Conservation (phyloP, 805 yeast species). For the Lachancea kluyveri region DNA sequence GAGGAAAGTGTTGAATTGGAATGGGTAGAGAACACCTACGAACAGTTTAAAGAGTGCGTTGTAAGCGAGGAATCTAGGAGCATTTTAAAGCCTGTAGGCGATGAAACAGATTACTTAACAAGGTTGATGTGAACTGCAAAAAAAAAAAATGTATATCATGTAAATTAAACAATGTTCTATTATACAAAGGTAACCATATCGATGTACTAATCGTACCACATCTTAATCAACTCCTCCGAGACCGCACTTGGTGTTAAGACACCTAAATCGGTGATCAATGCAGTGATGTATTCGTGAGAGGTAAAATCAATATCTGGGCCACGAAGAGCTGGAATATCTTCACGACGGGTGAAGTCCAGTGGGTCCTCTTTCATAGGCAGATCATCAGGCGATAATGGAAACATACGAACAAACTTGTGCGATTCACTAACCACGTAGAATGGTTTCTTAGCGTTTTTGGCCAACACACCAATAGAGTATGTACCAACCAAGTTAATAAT, state of each 20-base stretch:
- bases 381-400: slow-evolving; percentile 90
- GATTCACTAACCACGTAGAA: slow-evolving; percentile 91
- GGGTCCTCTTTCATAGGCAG: slow-evolving; percentile 56
- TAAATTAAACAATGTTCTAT: too few species aligned
- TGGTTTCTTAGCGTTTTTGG: slow-evolving; percentile 86
- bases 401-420: slow-evolving; percentile 93
- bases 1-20: slow-evolving; percentile 41
- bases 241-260: slow-evolving; percentile 97
- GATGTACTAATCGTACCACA: slow-evolving; percentile 78
- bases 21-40: slow-evolving; percentile 40
- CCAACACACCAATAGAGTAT: slow-evolving; percentile 89
- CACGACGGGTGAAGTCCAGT: slow-evolving; percentile 37
- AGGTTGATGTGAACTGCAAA: slow-evolving; percentile 15
- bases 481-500: slow-evolving; percentile 93
- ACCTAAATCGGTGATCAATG: slow-evolving; percentile 92
- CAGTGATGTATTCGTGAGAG: slow-evolving; percentile 92
- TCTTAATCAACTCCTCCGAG: slow-evolving; percentile 94
- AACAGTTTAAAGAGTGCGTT: slow-evolving; percentile 22
- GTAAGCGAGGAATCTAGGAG: slow-evolving; percentile 17
- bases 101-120: slow-evolving; percentile 21
- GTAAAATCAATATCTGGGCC: slow-evolving; percentile 80
- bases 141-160: not conserved
- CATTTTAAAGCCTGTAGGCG: slow-evolving; percentile 21
- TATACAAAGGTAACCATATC: too few species aligned
- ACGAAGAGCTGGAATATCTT: slow-evolving; percentile 15